Evolutionary conservation across 2,329 filamentous ascomycete genomes (phyloP).

Genomic region (Curvularia eragrostidis): DNA sequence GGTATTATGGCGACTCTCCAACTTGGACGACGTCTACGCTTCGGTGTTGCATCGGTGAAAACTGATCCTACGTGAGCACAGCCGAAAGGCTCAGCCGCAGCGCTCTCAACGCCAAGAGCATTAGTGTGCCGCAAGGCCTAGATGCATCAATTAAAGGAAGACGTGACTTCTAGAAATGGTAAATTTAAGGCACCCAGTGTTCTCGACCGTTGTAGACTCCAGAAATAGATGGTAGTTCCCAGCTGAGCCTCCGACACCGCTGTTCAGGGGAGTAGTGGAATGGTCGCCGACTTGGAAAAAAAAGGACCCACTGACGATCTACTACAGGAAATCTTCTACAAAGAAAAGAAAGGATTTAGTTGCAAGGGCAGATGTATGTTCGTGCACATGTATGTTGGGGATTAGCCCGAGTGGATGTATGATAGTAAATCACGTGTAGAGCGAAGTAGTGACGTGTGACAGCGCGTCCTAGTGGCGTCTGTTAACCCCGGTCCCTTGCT

Average conservation of each 20-base stretch:
- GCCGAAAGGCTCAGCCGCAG: neutral
- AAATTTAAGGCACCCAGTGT: too few relatives aligned
- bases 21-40: too few relatives aligned
- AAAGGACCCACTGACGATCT: too few relatives aligned
- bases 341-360: too few relatives aligned
- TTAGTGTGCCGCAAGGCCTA: neutral
- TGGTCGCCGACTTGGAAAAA: too few relatives aligned
- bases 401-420: too few relatives aligned
- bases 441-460: neutral
- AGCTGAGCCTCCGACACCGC: neutral
- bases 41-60: neutral
- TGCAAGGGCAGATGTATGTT: too few relatives aligned
- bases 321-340: too few relatives aligned
- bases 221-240: too few relatives aligned
- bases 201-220: neutral
- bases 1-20: too few relatives aligned
- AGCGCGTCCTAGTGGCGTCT: slow-evolving; percentile 8
- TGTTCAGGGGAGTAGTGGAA: too few relatives aligned
- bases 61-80: neutral
- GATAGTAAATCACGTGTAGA: neutral
- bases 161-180: neutral
- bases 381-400: too few relatives aligned
- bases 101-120: neutral
- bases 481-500: slow-evolving; percentile 4
- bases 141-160: neutral